Percentiles rank a stretch among this genome's conserved stretches.
Evolutionary conservation across 495 filamentous ascomycete species (phyloP).

Genomic region (Hyaloscypha variabilis): DNA sequence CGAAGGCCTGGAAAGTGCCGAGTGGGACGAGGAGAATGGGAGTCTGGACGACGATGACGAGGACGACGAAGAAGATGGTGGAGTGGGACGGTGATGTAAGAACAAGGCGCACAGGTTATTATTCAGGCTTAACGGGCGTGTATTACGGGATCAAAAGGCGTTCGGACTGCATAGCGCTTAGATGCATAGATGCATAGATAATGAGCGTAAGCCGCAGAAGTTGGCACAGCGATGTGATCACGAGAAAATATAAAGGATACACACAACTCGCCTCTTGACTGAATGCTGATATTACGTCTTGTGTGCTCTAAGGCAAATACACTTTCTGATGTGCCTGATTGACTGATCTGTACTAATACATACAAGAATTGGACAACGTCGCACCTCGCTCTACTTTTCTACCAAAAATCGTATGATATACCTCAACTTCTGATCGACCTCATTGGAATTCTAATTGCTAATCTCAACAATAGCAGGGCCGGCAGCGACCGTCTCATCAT

Average conservation of each 20-base stretch:
- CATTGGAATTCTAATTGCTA: slow-evolving; percentile 9
- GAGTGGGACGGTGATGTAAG: slow-evolving; percentile 7
- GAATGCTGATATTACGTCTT: not conserved
- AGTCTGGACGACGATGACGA: slow-evolving; percentile 13
- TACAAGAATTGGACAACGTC: no score
- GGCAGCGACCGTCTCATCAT: slow-evolving; percentile 44
- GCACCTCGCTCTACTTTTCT: no score
- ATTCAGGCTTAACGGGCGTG: not conserved
- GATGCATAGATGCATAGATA: slow-evolving; percentile 8
- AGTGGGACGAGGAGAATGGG: slow-evolving; percentile 28
- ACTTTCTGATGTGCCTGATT: not conserved
- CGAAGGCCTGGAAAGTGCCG: slow-evolving; percentile 26
- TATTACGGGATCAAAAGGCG: not conserved
- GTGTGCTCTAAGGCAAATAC: not conserved
- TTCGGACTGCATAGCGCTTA: slow-evolving; percentile 11
- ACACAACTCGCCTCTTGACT: not conserved
- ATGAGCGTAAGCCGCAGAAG: not conserved
- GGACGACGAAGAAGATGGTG: slow-evolving; percentile 17
- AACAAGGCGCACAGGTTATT: not conserved
- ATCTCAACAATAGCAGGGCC: slow-evolving; percentile 49
- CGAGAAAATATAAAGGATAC: not conserved
- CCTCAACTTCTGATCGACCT: no score
- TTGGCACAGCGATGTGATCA: slow-evolving; percentile 5
- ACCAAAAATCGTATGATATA: no score
- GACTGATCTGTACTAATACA: no score